Evolutionary conservation across 2,329 filamentous ascomycete species (phyloP).

Genomic region (Diaporthe sp.): DNA sequence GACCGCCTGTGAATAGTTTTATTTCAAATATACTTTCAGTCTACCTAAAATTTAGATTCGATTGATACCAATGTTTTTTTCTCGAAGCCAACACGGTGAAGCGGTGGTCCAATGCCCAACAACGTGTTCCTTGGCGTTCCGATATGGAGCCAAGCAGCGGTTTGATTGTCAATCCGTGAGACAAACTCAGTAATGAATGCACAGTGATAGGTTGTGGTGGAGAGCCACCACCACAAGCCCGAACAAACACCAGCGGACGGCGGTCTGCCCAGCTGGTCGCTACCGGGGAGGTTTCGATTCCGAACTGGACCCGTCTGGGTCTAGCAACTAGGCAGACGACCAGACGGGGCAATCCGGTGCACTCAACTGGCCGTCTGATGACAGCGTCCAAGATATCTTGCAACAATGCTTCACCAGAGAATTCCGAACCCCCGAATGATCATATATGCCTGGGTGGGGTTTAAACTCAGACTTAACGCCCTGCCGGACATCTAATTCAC

Average conservation of each 20-base stretch:
- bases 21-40: not conserved
- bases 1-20: not conserved
- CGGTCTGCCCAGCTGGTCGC: not conserved
- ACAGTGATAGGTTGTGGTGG: not conserved
- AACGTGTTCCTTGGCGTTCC: no score
- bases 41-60: not conserved
- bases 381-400: not conserved
- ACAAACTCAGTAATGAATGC: not conserved
- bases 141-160: not conserved
- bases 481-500: slow-evolving; percentile 9
- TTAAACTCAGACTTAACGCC: not conserved
- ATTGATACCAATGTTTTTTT: not conserved
- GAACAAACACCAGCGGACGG: not conserved
- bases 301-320: not conserved
- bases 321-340: not conserved
- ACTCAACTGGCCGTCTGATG: not conserved
- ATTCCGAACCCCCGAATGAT: slow-evolving; percentile 21
- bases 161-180: not conserved
- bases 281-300: not conserved
- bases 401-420: not conserved
- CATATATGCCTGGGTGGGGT: not conserved
- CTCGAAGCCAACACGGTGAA: not conserved
- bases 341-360: not conserved
- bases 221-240: not conserved
- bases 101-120: no score